phyloP scores from a whole-genome alignment of 805 yeast species.

The Cyberlindnera meyerae region DNA sequence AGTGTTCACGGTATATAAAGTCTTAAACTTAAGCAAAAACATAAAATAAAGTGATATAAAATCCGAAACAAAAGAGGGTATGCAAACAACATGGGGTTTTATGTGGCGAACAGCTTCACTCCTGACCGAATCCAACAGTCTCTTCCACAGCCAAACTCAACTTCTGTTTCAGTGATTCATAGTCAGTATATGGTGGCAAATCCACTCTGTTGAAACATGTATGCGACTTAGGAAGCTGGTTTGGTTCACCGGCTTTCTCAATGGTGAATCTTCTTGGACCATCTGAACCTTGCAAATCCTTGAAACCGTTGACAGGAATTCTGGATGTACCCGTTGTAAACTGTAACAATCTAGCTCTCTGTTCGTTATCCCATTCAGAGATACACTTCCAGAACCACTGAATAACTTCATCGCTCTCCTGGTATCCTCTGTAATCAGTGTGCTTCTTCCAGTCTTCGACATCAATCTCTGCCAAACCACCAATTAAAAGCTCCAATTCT shows the following conservation, averaged over 20 bases:
- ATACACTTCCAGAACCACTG: conserved; percentile 99
- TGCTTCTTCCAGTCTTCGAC: conserved; percentile 99
- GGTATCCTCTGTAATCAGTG: conserved; percentile 97
- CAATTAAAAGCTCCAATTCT: conserved; percentile 92
- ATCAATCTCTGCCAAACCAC: conserved; percentile 97
- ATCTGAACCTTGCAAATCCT: conserved; percentile 97
- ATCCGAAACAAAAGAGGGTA: no score
- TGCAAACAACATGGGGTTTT: no score
- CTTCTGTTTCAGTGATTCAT: conserved; percentile 81
- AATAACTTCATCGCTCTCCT: conserved; percentile 91
- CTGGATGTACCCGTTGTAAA: conserved; percentile 99
- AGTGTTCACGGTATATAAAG: no score
- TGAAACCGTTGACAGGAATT: conserved; percentile 98
- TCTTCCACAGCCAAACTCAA: conserved; percentile 96
- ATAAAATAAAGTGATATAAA: not conserved
- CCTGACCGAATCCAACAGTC: conserved; percentile 98
- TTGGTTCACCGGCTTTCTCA: conserved; percentile 94
- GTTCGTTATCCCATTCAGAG: conserved; percentile 92
- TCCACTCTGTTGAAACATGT: conserved; percentile 99
- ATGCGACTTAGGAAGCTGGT: conserved; percentile 93
- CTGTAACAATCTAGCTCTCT: conserved; percentile 90
- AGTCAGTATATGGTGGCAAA: conserved; percentile 87
- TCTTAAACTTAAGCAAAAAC: not conserved
- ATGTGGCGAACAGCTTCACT: no score
- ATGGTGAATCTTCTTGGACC: conserved; percentile 99